Conservation (phyloP, 108 stramenopile species). For the Fistulifera solaris region DNA sequence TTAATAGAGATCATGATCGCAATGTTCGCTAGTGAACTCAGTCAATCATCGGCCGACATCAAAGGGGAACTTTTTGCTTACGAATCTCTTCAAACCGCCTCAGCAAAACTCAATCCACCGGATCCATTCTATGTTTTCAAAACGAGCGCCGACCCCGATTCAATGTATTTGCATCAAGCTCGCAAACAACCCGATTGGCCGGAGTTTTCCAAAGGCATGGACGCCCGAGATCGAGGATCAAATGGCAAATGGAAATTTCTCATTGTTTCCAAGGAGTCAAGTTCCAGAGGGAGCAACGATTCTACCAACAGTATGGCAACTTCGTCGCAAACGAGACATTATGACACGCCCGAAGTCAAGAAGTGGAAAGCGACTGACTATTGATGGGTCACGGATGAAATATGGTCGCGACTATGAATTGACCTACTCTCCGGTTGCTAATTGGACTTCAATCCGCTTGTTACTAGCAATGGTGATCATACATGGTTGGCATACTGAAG, state of each 20-base stretch:
- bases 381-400: slow-evolving; percentile 20
- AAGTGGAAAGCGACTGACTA: slow-evolving; percentile 22
- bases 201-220: slow-evolving; percentile 19
- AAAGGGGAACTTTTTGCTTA: slow-evolving; percentile 6
- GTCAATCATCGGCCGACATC: neutral
- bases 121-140: slow-evolving; percentile 7
- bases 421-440: slow-evolving; percentile 42
- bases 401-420: slow-evolving; percentile 24
- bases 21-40: neutral
- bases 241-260: slow-evolving; percentile 2
- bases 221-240: slow-evolving; percentile 16
- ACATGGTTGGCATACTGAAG: slow-evolving; percentile 19
- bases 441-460: slow-evolving; percentile 27
- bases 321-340: slow-evolving; percentile 34
- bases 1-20: slow-evolving; percentile 6
- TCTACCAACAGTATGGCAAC: slow-evolving; percentile 38
- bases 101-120: neutral
- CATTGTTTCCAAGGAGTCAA: slow-evolving; percentile 6
- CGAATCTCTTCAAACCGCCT: slow-evolving; percentile 6
- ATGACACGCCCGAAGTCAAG: slow-evolving; percentile 22
- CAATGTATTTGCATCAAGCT: slow-evolving; percentile 29
- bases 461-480: slow-evolving; percentile 18
- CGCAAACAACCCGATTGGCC: slow-evolving; percentile 17
- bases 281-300: slow-evolving; percentile 23
- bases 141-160: slow-evolving; percentile 20